phyloP scores from a whole-genome alignment of 108 stramenopile genomes.

The Schizochytrium sp. region DNA sequence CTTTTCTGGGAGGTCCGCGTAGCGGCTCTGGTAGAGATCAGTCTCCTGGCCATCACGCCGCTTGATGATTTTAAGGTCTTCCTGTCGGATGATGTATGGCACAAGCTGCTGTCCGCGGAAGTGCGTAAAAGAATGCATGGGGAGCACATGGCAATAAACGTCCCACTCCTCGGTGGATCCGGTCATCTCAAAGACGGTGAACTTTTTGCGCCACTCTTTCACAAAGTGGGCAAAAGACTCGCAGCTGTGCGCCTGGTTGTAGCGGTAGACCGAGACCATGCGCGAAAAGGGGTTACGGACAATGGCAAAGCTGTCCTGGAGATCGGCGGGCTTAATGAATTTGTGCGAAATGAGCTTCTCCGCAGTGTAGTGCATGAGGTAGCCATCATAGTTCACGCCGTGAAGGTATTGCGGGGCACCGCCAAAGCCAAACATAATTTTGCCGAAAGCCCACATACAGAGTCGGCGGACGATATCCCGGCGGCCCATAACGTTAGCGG shows the following conservation, averaged over 20 bases:
- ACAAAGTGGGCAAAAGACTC: slow-evolving; percentile 76
- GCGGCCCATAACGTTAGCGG: slow-evolving; percentile 77
- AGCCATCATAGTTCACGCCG: slow-evolving; percentile 77
- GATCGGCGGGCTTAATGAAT: slow-evolving; percentile 73
- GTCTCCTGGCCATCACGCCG: background rate
- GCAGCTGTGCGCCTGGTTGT: slow-evolving; percentile 73
- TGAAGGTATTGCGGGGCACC: slow-evolving; percentile 74
- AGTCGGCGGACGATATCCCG: slow-evolving; percentile 69
- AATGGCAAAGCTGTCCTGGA: slow-evolving; percentile 77
- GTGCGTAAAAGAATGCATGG: slow-evolving; percentile 78
- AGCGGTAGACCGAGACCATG: slow-evolving; percentile 79
- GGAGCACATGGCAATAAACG: slow-evolving; percentile 77
- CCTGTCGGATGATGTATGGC: slow-evolving; percentile 76
- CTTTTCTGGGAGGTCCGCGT: slow-evolving; percentile 21
- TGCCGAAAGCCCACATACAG: slow-evolving; percentile 74
- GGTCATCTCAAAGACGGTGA: slow-evolving; percentile 66
- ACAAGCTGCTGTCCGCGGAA: slow-evolving; percentile 75
- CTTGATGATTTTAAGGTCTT: slow-evolving; percentile 68
- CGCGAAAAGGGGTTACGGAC: slow-evolving; percentile 78
- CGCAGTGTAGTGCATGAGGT: slow-evolving; percentile 81
- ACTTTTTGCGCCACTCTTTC: slow-evolving; percentile 65
- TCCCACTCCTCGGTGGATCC: slow-evolving; percentile 80
- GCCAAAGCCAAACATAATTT: slow-evolving; percentile 70
- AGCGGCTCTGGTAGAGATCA: background rate
- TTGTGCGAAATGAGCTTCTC: slow-evolving; percentile 74